These are phyloP conservation scores for Fonsecaea pedrosoi DNA, from an alignment of 2,329 filamentous ascomycete species.

Conservation along the genomic window DNA sequence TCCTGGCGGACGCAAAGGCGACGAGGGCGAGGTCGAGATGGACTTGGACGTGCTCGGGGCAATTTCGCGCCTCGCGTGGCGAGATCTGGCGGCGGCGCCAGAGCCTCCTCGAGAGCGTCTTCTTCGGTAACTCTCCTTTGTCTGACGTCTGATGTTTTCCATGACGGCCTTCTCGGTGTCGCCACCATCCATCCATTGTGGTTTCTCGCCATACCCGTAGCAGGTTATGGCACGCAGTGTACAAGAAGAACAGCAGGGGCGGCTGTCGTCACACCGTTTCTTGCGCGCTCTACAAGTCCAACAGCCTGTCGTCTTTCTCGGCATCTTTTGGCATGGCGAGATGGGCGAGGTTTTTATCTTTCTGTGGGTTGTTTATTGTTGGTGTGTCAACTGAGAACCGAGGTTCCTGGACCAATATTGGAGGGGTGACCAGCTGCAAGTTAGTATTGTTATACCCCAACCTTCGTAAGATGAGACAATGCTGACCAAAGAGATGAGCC, in stretches of 20 bases:
- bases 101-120: background rate
- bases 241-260: conserved; percentile 13
- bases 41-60: background rate
- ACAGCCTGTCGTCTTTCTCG: conserved; percentile 17
- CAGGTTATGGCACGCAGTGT: conserved; percentile 12
- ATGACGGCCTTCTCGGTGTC: conserved; percentile 7
- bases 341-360: background rate
- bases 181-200: conserved; percentile 15
- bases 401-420: too few relatives aligned
- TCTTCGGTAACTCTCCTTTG: conserved; percentile 15
- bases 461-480: background rate
- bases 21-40: background rate
- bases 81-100: background rate
- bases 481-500: background rate
- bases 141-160: conserved; percentile 5
- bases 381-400: too few relatives aligned
- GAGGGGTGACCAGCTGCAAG: too few relatives aligned
- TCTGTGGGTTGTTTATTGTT: background rate
- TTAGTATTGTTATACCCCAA: background rate
- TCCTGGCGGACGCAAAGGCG: too few relatives aligned
- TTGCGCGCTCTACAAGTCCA: conserved; percentile 19
- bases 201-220: conserved; percentile 15
- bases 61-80: background rate
- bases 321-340: conserved; percentile 7
- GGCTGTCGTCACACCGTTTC: conserved; percentile 17